phyloP scores from a whole-genome alignment of 352 stramenopile species.

The Pythium phragmiticola region DNA sequence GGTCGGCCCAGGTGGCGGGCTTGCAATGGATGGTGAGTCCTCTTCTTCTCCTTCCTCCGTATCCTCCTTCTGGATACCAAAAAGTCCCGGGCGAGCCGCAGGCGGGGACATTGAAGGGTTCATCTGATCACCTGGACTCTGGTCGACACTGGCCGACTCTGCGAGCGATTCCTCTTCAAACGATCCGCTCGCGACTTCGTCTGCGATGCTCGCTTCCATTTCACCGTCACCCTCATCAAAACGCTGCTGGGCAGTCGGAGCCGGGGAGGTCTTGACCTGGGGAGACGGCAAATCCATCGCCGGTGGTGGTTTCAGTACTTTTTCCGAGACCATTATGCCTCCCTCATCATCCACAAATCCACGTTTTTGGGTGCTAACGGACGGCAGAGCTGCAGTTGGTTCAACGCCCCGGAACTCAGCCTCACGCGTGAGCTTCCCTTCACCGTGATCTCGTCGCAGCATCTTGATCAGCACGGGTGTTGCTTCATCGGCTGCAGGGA shows the following conservation, averaged over 20 bases:
- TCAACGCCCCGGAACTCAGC: neutral
- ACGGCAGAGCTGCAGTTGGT: neutral
- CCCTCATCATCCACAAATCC: neutral
- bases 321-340: neutral
- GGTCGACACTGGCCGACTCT: conserved; percentile 26
- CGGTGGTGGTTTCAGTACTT: neutral
- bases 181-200: conserved; percentile 56
- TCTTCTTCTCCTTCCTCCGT: conserved; percentile 29
- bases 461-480: conserved; percentile 34
- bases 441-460: conserved; percentile 5
- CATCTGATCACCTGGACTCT: conserved; percentile 1
- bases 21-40: conserved; percentile 13
- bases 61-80: conserved; percentile 18
- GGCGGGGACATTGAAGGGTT: neutral
- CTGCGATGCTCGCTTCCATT: conserved; percentile 48
- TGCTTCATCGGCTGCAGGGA: conserved; percentile 1
- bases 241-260: neutral
- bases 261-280: neutral
- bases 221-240: conserved; percentile 31
- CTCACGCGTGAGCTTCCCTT: neutral
- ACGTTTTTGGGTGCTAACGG: neutral
- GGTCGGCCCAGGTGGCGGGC: conserved; percentile 21
- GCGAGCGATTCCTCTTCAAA: conserved; percentile 59
- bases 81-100: conserved; percentile 3
- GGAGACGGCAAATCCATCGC: neutral